These are phyloP conservation scores for Gryganskiella cystojenkinii DNA, from an alignment of 192 early-diverging fungal genomes.

Conservation along the genomic window DNA sequence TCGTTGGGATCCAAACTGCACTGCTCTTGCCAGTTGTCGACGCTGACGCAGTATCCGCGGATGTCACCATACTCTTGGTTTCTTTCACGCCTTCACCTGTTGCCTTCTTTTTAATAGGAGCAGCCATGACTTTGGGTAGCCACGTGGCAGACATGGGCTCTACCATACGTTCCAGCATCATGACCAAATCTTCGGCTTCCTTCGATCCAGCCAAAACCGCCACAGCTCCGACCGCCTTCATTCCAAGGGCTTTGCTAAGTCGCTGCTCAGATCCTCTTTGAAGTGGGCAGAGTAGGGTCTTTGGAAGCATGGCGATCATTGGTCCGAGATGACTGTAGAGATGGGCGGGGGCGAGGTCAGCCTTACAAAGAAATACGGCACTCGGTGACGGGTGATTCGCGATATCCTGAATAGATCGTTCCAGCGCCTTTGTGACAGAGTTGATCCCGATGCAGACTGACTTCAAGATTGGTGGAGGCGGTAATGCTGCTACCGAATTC, in stretches of 20 bases:
- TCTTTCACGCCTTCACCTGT: neutral
- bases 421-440: conserved; percentile 32
- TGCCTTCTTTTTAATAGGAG: neutral
- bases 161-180: conserved; percentile 30
- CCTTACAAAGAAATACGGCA: conserved; percentile 38
- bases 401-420: conserved; percentile 34
- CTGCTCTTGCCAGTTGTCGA: neutral
- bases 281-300: conserved; percentile 25
- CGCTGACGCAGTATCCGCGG: neutral
- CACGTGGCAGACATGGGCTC: conserved; percentile 38
- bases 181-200: conserved; percentile 29
- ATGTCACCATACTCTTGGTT: neutral
- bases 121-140: conserved; percentile 25
- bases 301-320: conserved; percentile 43
- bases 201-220: conserved; percentile 14
- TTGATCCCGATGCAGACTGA: conserved; percentile 33
- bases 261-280: conserved; percentile 23
- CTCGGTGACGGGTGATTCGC: conserved; percentile 16
- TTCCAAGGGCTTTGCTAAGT: conserved; percentile 23
- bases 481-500: neutral
- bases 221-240: conserved; percentile 37
- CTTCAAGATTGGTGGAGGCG: conserved; percentile 14
- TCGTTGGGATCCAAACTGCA: conserved; percentile 18
- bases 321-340: conserved; percentile 34
- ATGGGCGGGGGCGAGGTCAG: conserved; percentile 29